Evolutionary conservation across 2,329 filamentous ascomycete genomes (phyloP).

Genomic region (Macrophomina phaseolina): DNA sequence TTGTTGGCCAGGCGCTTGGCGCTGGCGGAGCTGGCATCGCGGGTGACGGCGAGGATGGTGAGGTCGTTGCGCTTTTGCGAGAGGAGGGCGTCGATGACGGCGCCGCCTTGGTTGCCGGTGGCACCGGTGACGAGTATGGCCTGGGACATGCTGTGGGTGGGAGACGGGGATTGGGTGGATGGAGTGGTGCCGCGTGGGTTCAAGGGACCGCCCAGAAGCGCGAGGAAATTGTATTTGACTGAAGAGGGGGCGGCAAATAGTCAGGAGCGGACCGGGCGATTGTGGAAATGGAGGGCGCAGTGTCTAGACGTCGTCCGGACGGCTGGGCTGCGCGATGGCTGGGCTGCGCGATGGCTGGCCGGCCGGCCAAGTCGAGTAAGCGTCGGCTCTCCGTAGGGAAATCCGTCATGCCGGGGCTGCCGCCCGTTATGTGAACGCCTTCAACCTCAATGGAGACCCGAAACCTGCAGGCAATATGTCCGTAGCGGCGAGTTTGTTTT

Average conservation of each 20-base stretch:
- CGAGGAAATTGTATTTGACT: slow-evolving; percentile 17
- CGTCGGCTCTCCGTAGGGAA: slow-evolving; percentile 20
- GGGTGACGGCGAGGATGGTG: slow-evolving; percentile 65
- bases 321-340: neutral
- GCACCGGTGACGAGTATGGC: slow-evolving; percentile 52
- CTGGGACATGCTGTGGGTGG: slow-evolving; percentile 39
- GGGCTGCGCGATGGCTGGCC: neutral
- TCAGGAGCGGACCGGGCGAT: neutral
- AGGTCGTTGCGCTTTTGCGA: slow-evolving; percentile 41
- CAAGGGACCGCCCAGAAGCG: neutral
- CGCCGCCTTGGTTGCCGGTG: slow-evolving; percentile 55
- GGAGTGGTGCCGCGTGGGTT: neutral
- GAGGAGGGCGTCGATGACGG: slow-evolving; percentile 51
- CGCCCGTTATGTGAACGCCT: neutral
- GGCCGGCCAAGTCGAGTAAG: neutral
- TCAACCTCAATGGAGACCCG: neutral
- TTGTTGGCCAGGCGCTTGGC: slow-evolving; percentile 56
- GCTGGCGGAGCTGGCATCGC: slow-evolving; percentile 57
- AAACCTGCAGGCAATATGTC: neutral
- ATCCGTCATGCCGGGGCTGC: slow-evolving; percentile 2
- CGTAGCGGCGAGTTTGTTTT: neutral
- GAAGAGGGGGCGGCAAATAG: too few species aligned
- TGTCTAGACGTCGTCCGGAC: neutral
- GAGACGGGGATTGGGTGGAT: neutral
- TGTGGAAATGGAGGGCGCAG: neutral